Conservation (phyloP, 1,284 basidiomycete species). For the Marasmius sp. region DNA sequence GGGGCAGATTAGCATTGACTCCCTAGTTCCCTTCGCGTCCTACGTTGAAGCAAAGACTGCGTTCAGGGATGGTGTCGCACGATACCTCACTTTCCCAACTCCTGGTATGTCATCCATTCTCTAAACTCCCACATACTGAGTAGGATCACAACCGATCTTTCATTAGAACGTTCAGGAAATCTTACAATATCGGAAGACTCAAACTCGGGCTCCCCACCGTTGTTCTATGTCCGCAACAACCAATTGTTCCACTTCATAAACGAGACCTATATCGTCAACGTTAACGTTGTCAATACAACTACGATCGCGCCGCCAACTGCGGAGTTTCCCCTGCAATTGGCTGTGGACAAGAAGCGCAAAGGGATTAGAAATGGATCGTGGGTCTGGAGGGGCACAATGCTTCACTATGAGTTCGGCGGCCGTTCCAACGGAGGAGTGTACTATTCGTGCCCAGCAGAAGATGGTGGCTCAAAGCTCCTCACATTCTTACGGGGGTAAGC, state of each 20-base stretch:
- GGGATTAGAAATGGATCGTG: conserved; percentile 46
- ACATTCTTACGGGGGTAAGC: conserved; percentile 50
- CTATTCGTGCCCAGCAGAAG: conserved; percentile 42
- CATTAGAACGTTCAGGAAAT: conserved; percentile 32
- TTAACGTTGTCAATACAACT: conserved; percentile 56
- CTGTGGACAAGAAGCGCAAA: conserved; percentile 36
- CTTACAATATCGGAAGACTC: conserved; percentile 28
- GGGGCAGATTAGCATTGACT: conserved; percentile 40
- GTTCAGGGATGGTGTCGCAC: conserved; percentile 23
- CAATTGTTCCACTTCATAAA: conserved; percentile 58
- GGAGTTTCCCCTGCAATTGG: conserved; percentile 46
- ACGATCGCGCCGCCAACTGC: conserved; percentile 20
- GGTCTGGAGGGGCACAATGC: conserved; percentile 57
- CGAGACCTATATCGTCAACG: conserved; percentile 51
- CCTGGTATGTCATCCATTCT: conserved; percentile 23
- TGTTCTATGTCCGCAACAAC: conserved; percentile 55
- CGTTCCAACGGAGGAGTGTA: conserved; percentile 49
- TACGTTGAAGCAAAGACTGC: conserved; percentile 44
- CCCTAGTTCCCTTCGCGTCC: conserved; percentile 48
- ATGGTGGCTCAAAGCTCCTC: conserved; percentile 43
- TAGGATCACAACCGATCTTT: neutral
- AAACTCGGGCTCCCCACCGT: conserved; percentile 35
- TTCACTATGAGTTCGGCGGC: conserved; percentile 49
- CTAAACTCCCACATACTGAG: conserved; percentile 6
- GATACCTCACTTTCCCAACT: conserved; percentile 38